A percentile compares a stretch with the other conserved stretches of the same genome.
Conservation (phyloP, 345 rosid genomes). For the Abelmoschus esculentus region DNA sequence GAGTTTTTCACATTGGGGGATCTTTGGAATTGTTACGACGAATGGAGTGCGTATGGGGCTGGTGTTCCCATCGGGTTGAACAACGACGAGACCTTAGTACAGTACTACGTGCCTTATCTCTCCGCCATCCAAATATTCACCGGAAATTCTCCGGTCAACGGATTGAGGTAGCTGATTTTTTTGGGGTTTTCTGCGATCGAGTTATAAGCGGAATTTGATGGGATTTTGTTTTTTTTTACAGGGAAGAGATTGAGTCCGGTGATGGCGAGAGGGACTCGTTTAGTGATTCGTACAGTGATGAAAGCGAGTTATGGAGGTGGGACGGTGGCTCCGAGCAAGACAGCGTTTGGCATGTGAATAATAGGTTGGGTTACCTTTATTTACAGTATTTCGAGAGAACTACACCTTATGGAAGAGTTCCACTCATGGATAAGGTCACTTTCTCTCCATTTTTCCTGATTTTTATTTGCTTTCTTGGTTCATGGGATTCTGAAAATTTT, state of each 20-base stretch:
- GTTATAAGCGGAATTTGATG: not conserved
- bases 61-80: slow-evolving; percentile 70
- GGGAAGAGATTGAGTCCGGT: slow-evolving; percentile 76
- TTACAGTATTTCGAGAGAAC: slow-evolving; percentile 80
- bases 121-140: slow-evolving; percentile 92
- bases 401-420: slow-evolving; percentile 88
- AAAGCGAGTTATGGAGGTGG: slow-evolving; percentile 70
- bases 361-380: slow-evolving; percentile 71
- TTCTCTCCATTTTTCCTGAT: not conserved
- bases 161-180: slow-evolving; percentile 41
- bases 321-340: slow-evolving; percentile 81
- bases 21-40: slow-evolving; percentile 84
- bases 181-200: not conserved
- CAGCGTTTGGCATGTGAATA: slow-evolving; percentile 49
- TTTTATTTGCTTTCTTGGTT: too few species aligned
- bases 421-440: slow-evolving; percentile 95
- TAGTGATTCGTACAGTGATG: slow-evolving; percentile 85
- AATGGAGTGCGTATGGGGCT: slow-evolving; percentile 99
- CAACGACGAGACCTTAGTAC: slow-evolving; percentile 73
- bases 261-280: slow-evolving; percentile 74
- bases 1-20: slow-evolving; percentile 75
- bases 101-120: slow-evolving; percentile 93
- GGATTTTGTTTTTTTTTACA: slow-evolving; percentile 15
- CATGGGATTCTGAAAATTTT: too few species aligned
- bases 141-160: slow-evolving; percentile 54